Base-by-base conservation (phyloP, 257 asterid genomes). In the Penstemon barbatus region DNA sequence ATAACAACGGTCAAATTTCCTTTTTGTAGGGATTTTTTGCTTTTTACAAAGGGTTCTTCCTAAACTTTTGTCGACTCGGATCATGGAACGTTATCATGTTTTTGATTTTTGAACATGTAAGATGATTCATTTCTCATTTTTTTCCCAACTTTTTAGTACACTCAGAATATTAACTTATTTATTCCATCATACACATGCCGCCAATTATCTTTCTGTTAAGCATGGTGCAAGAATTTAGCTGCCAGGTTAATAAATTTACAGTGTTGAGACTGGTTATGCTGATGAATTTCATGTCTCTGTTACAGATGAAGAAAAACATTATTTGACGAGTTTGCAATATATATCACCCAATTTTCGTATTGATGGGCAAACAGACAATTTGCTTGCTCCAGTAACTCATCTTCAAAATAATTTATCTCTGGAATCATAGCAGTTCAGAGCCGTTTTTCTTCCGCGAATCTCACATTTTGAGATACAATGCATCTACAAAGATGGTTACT, bases 11-110 rank as follows among this genome's bases (percentile, higher is more conserved):
- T 25, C 7, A 57, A 74, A 56, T 49, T 49, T 44, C 40, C 6
- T 39, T 63, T 73, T 36, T 66, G 62, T 95, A 91, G 98, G 98
- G 98, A 39, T 69, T 82, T 57, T 61, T 76, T 19, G 96, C 98
- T 62, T 86, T 91, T 64, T 91, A 91, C 79, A 89, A 91, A 81
- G 98, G 98, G 37, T 91, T 91, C 84, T 71, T 91, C 54, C 95
- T 92, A 59, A 91, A 89, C 77, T 87, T 87, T 59, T 81, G 78
- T 8, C 94, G 98, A 61, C 83, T 91, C 46, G 98, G 98, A 55
- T 72, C 84, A 38, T 89, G 95, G 96, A 91, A 91, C 58, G 95
- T 81, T 58, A 83, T 91, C 81, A 91, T 91, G 96, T 91, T 89
- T 78, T 80, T 89, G 81, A 85, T 84, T 42, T 69, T 89, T 19